Evolutionary conservation across 352 stramenopile species (phyloP).

Genomic region (Globisporangium irregulare): DNA sequence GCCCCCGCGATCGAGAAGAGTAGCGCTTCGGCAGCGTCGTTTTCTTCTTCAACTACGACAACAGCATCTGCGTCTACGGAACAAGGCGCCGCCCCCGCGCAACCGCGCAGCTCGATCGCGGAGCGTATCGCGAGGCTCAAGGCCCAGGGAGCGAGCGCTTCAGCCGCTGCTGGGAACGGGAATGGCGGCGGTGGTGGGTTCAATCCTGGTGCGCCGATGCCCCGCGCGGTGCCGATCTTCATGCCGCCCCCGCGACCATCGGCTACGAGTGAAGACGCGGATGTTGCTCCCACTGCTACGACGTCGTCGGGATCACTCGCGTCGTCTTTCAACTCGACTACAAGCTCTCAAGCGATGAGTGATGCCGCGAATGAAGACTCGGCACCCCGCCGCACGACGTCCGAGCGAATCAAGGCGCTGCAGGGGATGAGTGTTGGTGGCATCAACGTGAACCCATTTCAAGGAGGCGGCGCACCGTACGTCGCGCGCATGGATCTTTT

Average conservation of each 20-base stretch:
- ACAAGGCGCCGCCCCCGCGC: slow-evolving; percentile 4
- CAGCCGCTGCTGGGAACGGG: slow-evolving; percentile 15
- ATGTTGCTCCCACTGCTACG: background rate
- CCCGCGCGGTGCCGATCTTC: slow-evolving; percentile 18
- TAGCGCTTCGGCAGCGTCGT: slow-evolving; percentile 16
- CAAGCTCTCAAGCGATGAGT: slow-evolving; percentile 1
- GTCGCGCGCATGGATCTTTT: background rate
- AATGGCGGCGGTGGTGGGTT: background rate
- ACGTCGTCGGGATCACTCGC: background rate
- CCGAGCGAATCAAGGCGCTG: slow-evolving; percentile 68
- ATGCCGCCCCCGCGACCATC: slow-evolving; percentile 10
- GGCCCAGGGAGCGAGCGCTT: slow-evolving; percentile 50
- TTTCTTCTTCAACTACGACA: slow-evolving; percentile 18
- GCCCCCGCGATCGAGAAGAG: slow-evolving; percentile 30
- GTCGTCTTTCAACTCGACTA: background rate
- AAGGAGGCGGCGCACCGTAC: slow-evolving; percentile 32
- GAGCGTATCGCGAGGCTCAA: slow-evolving; percentile 77
- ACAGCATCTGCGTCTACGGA: background rate
- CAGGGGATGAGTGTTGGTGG: slow-evolving; percentile 69
- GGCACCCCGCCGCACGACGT: slow-evolving; percentile 25
- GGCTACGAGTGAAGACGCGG: slow-evolving; percentile 16
- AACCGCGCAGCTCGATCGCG: slow-evolving; percentile 51
- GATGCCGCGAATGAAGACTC: slow-evolving; percentile 16
- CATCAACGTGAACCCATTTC: slow-evolving; percentile 85
- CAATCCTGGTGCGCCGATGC: slow-evolving; percentile 6